Percentiles rank a stretch among this genome's conserved stretches.
These are phyloP conservation scores for Kodamaea kaohsiungensis DNA, from an alignment of 805 yeast species.

Conservation along the genomic window DNA sequence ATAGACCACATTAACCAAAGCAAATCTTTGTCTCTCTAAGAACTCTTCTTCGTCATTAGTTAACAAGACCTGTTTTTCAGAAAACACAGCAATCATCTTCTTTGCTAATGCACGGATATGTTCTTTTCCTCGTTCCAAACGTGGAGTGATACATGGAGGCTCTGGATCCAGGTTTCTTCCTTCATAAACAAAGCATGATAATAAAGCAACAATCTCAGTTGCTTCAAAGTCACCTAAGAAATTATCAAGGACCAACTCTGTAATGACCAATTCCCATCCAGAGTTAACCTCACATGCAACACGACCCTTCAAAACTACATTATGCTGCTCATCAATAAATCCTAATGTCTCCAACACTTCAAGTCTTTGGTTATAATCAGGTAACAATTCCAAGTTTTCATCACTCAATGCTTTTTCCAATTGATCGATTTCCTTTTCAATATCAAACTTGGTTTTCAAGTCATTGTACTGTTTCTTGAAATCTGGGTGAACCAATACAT, in stretches of 20 bases:
- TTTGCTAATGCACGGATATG: constrained; percentile 72
- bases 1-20: constrained; percentile 88
- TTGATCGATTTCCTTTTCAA: constrained; percentile 53
- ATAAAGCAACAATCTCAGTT: constrained; percentile 92
- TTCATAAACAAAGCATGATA: constrained; percentile 91
- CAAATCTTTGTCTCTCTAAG: constrained; percentile 80
- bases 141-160: constrained; percentile 67
- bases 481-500: constrained; percentile 37
- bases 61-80: constrained; percentile 67
- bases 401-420: constrained; percentile 71
- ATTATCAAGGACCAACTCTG: constrained; percentile 88
- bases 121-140: constrained; percentile 67
- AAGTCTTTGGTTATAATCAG: constrained; percentile 90
- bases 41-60: constrained; percentile 87
- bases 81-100: constrained; percentile 60
- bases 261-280: constrained; percentile 87
- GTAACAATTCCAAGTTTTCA: constrained; percentile 84
- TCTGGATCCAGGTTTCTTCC: constrained; percentile 71
- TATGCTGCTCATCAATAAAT: constrained; percentile 74
- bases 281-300: constrained; percentile 90
- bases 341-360: constrained; percentile 75
- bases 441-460: constrained; percentile 44
- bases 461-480: constrained; percentile 48
- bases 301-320: constrained; percentile 84
- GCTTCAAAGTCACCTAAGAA: constrained; percentile 92